Evolutionary conservation across 225 moss, liverwort and hornwort species (phyloP).

Genomic region (Thuidium tamariscinum): DNA sequence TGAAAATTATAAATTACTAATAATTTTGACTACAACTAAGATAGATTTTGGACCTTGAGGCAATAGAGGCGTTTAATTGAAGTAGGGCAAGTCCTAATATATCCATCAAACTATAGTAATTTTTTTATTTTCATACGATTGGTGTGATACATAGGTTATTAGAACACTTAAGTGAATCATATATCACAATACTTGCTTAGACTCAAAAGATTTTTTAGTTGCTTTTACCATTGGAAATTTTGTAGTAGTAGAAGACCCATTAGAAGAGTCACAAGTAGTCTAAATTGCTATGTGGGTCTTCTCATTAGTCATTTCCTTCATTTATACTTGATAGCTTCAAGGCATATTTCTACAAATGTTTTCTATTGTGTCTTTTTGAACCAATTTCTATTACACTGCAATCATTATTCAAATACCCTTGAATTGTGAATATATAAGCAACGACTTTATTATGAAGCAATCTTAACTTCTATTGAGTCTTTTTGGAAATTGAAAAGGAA

Average conservation of each 20-base stretch:
- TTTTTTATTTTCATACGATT: neutral
- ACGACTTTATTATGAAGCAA: neutral
- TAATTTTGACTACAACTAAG: neutral
- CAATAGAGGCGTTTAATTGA: neutral
- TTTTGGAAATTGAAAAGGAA: neutral
- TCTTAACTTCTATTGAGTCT: neutral
- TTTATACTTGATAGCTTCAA: neutral
- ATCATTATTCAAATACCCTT: neutral
- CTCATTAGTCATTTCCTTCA: fast-evolving
- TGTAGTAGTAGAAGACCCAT: neutral
- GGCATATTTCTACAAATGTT: fast-evolving
- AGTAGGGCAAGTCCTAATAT: fast-evolving
- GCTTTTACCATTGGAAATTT: neutral
- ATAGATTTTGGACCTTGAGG: neutral
- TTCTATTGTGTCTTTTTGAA: neutral
- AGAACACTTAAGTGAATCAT: neutral
- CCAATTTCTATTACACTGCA: neutral
- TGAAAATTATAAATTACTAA: fast-evolving
- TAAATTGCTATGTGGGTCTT: neutral
- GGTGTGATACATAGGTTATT: neutral
- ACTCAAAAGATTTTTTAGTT: neutral
- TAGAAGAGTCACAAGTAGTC: neutral
- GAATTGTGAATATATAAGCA: neutral
- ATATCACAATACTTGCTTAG: neutral
- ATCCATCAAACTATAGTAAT: neutral